Evolutionary conservation across 306 rosid genomes (phyloP).

Genomic region (Arachis stenosperma): DNA sequence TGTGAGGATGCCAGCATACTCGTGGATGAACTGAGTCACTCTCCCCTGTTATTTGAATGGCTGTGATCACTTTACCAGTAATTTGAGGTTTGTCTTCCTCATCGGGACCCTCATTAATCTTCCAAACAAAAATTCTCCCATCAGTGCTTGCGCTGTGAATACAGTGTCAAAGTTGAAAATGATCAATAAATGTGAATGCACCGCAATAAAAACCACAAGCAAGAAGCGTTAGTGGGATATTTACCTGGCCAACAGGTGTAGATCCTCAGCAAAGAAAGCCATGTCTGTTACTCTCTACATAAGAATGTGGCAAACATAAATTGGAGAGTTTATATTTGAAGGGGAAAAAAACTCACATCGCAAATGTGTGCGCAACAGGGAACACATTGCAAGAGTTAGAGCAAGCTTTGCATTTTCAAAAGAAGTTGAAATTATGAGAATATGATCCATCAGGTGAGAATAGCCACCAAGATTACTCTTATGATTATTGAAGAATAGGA

Average conservation of each 20-base stretch:
- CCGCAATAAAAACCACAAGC: slow-evolving; percentile 31
- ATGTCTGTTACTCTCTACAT: slow-evolving; percentile 74
- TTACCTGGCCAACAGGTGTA: slow-evolving; percentile 78
- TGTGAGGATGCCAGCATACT: slow-evolving; percentile 85
- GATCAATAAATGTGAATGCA: slow-evolving; percentile 14
- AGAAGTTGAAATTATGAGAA: slow-evolving; percentile 21
- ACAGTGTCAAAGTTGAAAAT: slow-evolving; percentile 25
- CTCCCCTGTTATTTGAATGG: slow-evolving; percentile 64
- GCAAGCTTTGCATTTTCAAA: slow-evolving; percentile 12
- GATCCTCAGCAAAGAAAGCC: slow-evolving; percentile 81
- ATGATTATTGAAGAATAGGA: background rate
- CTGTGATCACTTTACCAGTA: slow-evolving; percentile 60
- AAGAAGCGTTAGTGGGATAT: slow-evolving; percentile 26
- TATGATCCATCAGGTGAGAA: slow-evolving; percentile 11
- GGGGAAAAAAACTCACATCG: slow-evolving; percentile 8
- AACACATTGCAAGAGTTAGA: slow-evolving; percentile 1
- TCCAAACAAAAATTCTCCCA: slow-evolving; percentile 72
- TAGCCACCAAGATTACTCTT: slow-evolving; percentile 3
- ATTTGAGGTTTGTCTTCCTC: slow-evolving; percentile 79
- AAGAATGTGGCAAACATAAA: slow-evolving; percentile 23
- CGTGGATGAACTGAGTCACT: slow-evolving; percentile 67
- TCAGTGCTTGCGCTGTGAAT: slow-evolving; percentile 67
- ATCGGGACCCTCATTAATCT: slow-evolving; percentile 68
- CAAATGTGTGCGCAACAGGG: slow-evolving; percentile 28
- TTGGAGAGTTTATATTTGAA: slow-evolving; percentile 11